These are phyloP conservation scores for Candida nemodendra DNA, from an alignment of 805 yeast genomes.

Conservation along the genomic window DNA sequence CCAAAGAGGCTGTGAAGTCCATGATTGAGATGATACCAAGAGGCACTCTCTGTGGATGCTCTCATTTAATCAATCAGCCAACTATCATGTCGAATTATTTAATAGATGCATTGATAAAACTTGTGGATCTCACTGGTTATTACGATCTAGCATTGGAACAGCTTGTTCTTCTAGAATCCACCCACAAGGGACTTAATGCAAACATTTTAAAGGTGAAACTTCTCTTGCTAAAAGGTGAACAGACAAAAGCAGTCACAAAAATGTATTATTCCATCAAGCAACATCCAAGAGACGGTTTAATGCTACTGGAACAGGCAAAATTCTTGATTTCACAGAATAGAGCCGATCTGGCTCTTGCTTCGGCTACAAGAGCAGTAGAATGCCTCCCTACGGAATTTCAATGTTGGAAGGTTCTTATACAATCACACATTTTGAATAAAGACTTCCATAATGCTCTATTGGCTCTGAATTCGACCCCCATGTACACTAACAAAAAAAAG, in stretches of 20 bases:
- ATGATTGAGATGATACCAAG: conserved; percentile 46
- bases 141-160: conserved; percentile 38
- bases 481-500: conserved; percentile 48
- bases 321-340: conserved; percentile 56
- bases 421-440: conserved; percentile 54
- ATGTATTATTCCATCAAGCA: conserved; percentile 40
- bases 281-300: conserved; percentile 54
- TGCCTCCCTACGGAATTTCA: conserved; percentile 75
- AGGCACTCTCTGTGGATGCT: conserved; percentile 47
- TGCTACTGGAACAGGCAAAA: conserved; percentile 61
- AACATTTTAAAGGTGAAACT: conserved; percentile 43
- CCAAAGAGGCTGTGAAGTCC: conserved; percentile 36
- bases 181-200: conserved; percentile 19
- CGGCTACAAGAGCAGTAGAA: conserved; percentile 60
- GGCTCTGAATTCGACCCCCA: conserved; percentile 73
- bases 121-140: conserved; percentile 40
- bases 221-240: conserved; percentile 40
- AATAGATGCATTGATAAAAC: conserved; percentile 47
- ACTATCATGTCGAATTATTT: conserved; percentile 47
- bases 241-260: conserved; percentile 45
- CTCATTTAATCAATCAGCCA: conserved; percentile 32
- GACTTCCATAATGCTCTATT: conserved; percentile 61
- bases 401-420: conserved; percentile 66
- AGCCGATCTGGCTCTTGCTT: conserved; percentile 53
- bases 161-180: conserved; percentile 27